Evolutionary conservation across 257 asterid species (phyloP).

Genomic region (Salvia miltiorrhiza): DNA sequence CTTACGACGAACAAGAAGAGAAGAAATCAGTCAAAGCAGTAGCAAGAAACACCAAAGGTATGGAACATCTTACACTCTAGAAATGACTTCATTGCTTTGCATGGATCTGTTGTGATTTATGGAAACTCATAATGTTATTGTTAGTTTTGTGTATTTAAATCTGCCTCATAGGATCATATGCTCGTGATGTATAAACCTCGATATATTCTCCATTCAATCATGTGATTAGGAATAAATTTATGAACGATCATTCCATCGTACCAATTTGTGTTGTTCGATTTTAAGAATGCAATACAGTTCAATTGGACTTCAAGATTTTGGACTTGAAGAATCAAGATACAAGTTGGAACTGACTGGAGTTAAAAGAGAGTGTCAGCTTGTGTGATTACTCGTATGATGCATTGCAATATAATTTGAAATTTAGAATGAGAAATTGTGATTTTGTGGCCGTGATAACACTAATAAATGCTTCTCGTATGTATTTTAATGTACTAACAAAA

Average conservation of each 20-base stretch:
- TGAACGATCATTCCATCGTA: background rate
- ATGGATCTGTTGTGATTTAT: background rate
- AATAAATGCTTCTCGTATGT: too few species aligned
- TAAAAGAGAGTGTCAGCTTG: too few species aligned
- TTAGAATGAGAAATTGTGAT: too few species aligned
- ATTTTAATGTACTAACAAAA: too few species aligned
- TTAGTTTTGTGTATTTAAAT: background rate
- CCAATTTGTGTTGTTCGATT: background rate
- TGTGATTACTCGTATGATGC: too few species aligned
- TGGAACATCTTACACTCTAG: slow-evolving; percentile 71
- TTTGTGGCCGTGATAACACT: too few species aligned
- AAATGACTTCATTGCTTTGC: background rate
- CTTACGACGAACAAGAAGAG: slow-evolving; percentile 43
- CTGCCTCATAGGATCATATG: background rate
- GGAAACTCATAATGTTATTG: background rate
- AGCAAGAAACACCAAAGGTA: slow-evolving; percentile 44
- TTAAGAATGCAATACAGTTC: too few species aligned
- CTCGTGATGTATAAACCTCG: background rate
- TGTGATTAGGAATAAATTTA: background rate
- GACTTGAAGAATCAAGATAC: too few species aligned
- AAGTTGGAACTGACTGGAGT: too few species aligned
- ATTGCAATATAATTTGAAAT: too few species aligned
- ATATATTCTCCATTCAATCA: background rate
- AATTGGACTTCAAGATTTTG: too few species aligned
- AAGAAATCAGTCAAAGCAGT: slow-evolving; percentile 43